Evolutionary conservation across 495 filamentous ascomycete genomes (phyloP).

Genomic region (Hypoxylon lienhwacheense): DNA sequence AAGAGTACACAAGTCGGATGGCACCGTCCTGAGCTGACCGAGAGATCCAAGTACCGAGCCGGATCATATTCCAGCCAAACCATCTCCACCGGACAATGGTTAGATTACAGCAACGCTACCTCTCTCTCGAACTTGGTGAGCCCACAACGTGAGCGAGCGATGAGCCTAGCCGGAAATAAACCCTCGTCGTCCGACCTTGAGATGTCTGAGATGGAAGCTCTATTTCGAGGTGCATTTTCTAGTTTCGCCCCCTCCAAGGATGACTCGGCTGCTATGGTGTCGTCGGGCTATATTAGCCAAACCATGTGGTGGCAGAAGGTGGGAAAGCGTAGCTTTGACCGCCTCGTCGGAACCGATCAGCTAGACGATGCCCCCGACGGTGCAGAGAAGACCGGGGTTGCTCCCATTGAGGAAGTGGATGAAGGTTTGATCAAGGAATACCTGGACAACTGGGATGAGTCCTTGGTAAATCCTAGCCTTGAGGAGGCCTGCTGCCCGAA

Average conservation of each 20-base stretch:
- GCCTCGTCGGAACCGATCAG: conserved; percentile 45
- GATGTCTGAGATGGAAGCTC: conserved; percentile 67
- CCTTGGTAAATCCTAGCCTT: conserved; percentile 51
- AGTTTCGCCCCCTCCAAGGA: conserved; percentile 85
- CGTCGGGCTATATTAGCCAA: conserved; percentile 67
- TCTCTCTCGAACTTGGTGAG: conserved; percentile 62
- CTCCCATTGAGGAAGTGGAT: conserved; percentile 43
- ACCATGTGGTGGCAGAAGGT: conserved; percentile 83
- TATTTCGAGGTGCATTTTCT: conserved; percentile 82
- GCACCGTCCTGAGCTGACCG: conserved; percentile 59
- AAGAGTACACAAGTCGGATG: conserved; percentile 64
- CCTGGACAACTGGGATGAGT: conserved; percentile 55
- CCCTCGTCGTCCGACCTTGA: conserved; percentile 56
- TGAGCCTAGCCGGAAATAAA: conserved; percentile 66
- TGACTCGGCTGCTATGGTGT: conserved; percentile 71
- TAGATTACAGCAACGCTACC: conserved; percentile 66
- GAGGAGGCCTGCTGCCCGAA: conserved; percentile 52
- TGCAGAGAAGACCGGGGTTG: conserved; percentile 40
- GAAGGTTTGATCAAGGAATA: conserved; percentile 50
- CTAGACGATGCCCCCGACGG: conserved; percentile 44
- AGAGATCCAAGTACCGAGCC: conserved; percentile 58
- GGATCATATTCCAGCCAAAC: conserved; percentile 57
- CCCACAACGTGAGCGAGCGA: conserved; percentile 69
- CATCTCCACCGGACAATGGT: conserved; percentile 65
- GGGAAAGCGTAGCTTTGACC: conserved; percentile 62